Evolutionary conservation across 805 yeast genomes (phyloP).

Genomic region (Myxozyma sirexii): DNA sequence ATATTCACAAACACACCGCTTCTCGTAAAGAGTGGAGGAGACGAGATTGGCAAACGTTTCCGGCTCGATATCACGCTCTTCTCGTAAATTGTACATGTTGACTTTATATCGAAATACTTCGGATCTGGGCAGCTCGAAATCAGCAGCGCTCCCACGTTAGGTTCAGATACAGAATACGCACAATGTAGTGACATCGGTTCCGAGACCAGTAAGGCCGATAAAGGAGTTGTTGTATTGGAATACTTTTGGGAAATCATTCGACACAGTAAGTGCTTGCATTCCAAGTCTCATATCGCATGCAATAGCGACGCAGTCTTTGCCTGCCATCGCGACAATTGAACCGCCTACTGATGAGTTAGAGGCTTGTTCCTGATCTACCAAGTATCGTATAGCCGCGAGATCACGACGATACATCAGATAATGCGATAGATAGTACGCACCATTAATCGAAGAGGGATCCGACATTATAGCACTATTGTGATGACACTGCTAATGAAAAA

Average conservation of each 20-base stretch:
- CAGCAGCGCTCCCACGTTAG: too few relatives aligned
- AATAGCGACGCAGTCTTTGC: conserved; percentile 97
- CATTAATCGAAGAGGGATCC: conserved; percentile 30
- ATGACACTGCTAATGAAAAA: neutral
- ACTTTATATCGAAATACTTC: conserved; percentile 83
- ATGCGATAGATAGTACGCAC: conserved; percentile 14
- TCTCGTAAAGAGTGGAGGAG: conserved; percentile 84
- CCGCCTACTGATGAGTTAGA: conserved; percentile 58
- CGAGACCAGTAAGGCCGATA: conserved; percentile 92
- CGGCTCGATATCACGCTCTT: conserved; percentile 91
- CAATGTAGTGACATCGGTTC: conserved; percentile 88
- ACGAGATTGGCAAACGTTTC: conserved; percentile 90
- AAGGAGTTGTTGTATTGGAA: conserved; percentile 76
- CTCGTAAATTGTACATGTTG: conserved; percentile 85
- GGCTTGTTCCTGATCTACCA: too few relatives aligned
- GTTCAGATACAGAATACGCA: too few relatives aligned
- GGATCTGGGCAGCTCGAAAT: too few relatives aligned
- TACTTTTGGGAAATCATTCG: conserved; percentile 91
- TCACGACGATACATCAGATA: too few relatives aligned
- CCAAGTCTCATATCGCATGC: conserved; percentile 96
- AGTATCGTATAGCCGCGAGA: too few relatives aligned
- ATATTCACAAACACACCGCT: conserved; percentile 49
- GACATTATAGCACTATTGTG: conserved; percentile 16
- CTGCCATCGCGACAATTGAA: conserved; percentile 97
- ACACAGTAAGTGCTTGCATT: conserved; percentile 85